Percentiles rank a stretch among this genome's conserved stretches.
phyloP scores from a whole-genome alignment of 2,329 filamentous ascomycete species.

The Colletotrichum tofieldiae region DNA sequence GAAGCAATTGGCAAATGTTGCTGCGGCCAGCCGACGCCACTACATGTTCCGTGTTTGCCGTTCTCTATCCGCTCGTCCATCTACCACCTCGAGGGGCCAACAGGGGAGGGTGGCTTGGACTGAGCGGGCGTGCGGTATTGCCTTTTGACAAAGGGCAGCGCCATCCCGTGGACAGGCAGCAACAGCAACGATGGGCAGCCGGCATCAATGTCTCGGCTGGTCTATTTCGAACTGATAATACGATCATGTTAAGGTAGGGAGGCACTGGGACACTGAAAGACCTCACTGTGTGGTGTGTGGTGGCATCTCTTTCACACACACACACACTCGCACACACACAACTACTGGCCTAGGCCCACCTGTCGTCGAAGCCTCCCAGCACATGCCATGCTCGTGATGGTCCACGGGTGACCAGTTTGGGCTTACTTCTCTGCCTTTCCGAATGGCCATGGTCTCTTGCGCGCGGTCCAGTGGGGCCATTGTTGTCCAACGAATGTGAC shows the following conservation, averaged over 20 bases:
- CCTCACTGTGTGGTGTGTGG: constrained; percentile 5
- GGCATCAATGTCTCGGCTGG: constrained; percentile 7
- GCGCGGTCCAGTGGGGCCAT: constrained; percentile 5
- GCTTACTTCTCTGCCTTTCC: constrained; percentile 7
- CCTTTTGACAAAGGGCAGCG: constrained; percentile 6
- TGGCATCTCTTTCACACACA: constrained; percentile 2
- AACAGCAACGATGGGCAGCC: not conserved
- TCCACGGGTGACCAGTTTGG: constrained; percentile 23
- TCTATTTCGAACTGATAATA: constrained; percentile 27
- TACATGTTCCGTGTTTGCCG: constrained; percentile 5
- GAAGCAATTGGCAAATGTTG: constrained; percentile 12
- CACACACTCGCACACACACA: constrained; percentile 2
- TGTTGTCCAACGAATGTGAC: constrained; percentile 26
- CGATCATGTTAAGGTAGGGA: constrained; percentile 11
- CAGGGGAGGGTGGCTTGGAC: constrained; percentile 1
- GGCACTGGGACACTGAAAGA: not conserved
- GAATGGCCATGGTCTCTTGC: constrained; percentile 8
- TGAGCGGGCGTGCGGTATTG: constrained; percentile 10
- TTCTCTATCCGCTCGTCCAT: not conserved
- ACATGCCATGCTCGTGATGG: constrained; percentile 35
- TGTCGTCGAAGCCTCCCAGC: constrained; percentile 1
- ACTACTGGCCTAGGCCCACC: constrained; percentile 14
- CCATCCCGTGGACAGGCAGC: constrained; percentile 15
- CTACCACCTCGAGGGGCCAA: not conserved
- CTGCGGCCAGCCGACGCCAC: constrained; percentile 11